Base-by-base conservation (phyloP, 2,329 filamentous ascomycete species). In the Magnaporthiopsis rhizophila region DNA sequence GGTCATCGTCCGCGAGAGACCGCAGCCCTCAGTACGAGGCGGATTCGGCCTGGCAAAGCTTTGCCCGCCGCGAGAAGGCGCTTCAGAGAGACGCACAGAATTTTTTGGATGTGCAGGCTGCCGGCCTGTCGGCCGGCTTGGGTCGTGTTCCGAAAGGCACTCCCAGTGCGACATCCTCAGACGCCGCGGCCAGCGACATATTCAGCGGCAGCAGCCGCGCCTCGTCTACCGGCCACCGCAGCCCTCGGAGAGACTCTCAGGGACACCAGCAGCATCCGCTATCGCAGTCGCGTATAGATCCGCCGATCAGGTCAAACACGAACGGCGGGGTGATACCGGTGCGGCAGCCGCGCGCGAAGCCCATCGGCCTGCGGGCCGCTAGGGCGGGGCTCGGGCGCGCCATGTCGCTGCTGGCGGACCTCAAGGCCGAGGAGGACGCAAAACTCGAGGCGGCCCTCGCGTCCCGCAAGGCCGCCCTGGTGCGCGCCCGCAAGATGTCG, bases 381-480 rank as follows among this genome's bases (percentile, higher is more conserved):
- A 81, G 90, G n/a, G 80, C 81, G 34, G 88, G 86, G 0, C 81
- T 94, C 9, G 80, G 84, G 21, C 81, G 80, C 62, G 82, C 84
- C 61, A 89, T 93, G 73, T 77, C 81, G 3, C 84, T 86, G 63
- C 76, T 93, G 6, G 85, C 84, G 0, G 81, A 82, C 11, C 76
- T 93, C 32, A 91, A 91, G 71, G 78, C 79, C 3, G 88, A 92
- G 65, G 89, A 92, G 74, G 79, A 86, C n/a, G 78, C 80, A 0
- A 78, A 86, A 30, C 76, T 92, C 0, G 80, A 83, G 3, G 76
- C 79, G 1, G 84, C 88, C 2, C 73, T 90, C 50, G 75, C 78
- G 3, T 78, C 83, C 64, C 80, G 88, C 18, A 82, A 85, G 65
- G 75, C 79, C 3, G 86, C 85, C 0, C 75, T 92, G 0, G 76